phyloP scores from a whole-genome alignment of 208 protist genomes.

The Acanthamoeba healyi region DNA sequence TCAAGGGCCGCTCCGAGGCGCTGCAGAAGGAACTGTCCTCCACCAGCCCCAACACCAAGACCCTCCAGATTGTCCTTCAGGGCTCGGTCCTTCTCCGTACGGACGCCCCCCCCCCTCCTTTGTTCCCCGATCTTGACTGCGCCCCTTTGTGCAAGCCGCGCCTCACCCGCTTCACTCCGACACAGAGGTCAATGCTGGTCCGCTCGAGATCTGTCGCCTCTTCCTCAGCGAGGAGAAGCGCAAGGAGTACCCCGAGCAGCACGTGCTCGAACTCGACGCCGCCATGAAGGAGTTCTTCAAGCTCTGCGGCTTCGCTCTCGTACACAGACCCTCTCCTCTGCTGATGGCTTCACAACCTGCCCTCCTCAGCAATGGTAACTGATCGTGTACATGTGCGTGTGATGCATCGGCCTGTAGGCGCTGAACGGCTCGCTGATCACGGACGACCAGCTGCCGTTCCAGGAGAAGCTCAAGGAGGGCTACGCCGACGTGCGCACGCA shows the following conservation, averaged over 20 bases:
- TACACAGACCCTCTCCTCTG: no score
- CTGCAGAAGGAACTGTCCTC: slow-evolving; percentile 37
- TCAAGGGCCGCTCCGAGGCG: slow-evolving; percentile 1
- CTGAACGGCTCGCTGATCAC: slow-evolving; percentile 37
- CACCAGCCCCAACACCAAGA: slow-evolving; percentile 52
- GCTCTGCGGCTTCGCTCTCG: slow-evolving; percentile 37
- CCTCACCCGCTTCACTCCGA: background rate
- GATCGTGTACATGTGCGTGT: background rate
- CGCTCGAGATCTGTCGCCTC: slow-evolving; percentile 27
- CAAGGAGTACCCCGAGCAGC: slow-evolving; percentile 3
- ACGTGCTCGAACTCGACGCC: slow-evolving; percentile 5
- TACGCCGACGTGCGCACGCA: slow-evolving; percentile 45
- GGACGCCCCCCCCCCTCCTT: background rate
- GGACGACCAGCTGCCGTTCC: slow-evolving; percentile 63
- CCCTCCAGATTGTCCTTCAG: slow-evolving; percentile 65
- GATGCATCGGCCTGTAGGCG: background rate
- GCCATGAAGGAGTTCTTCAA: slow-evolving; percentile 66
- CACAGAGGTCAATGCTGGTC: slow-evolving; percentile 67
- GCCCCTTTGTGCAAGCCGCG: background rate
- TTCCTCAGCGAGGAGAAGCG: slow-evolving; percentile 41
- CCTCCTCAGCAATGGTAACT: no score
- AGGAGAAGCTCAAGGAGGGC: slow-evolving; percentile 67
- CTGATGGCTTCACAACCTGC: no score
- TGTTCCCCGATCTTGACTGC: background rate
- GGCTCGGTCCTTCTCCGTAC: slow-evolving; percentile 56